Conservation (phyloP, 345 rosid genomes). For the Clausena lansium region DNA sequence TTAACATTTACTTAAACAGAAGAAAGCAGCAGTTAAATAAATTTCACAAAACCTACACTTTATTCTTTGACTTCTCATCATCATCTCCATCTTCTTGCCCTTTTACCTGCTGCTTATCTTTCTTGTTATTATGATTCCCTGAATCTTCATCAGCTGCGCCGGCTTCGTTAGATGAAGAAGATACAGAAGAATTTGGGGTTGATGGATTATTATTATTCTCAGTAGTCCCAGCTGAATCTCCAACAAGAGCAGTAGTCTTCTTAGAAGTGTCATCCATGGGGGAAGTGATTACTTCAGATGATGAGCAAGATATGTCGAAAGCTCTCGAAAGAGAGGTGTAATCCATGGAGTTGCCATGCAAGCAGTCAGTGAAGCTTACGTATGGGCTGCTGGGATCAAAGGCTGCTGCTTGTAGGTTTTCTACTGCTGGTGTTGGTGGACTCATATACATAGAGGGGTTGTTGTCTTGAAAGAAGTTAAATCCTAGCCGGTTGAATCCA, state of each 20-base stretch:
- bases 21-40: neutral
- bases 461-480: conserved; percentile 23
- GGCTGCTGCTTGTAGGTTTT: neutral
- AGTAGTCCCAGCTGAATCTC: neutral
- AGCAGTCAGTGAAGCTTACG: conserved; percentile 39
- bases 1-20: neutral
- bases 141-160: conserved; percentile 22
- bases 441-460: conserved; percentile 12
- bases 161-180: conserved; percentile 38
- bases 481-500: conserved; percentile 14
- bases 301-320: conserved; percentile 41
- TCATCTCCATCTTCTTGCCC: conserved; percentile 9
- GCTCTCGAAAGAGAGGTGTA: conserved; percentile 30
- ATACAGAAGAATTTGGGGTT: conserved; percentile 34
- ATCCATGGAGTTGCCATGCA: conserved; percentile 29
- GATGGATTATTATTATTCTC: conserved; percentile 22
- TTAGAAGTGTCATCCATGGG: conserved; percentile 16
- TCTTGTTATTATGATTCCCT: conserved; percentile 22
- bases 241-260: neutral
- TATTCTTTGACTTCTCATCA: conserved; percentile 30
- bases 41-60: conserved; percentile 31
- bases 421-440: conserved; percentile 6
- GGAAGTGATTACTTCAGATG: conserved; percentile 32
- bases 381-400: conserved; percentile 20
- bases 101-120: conserved; percentile 27